Evolutionary conservation across 192 early-diverging fungal genomes (phyloP), one percentile per base, ranked within the genome.

Genomic region (Phlyctochytrium planicorne): DNA sequence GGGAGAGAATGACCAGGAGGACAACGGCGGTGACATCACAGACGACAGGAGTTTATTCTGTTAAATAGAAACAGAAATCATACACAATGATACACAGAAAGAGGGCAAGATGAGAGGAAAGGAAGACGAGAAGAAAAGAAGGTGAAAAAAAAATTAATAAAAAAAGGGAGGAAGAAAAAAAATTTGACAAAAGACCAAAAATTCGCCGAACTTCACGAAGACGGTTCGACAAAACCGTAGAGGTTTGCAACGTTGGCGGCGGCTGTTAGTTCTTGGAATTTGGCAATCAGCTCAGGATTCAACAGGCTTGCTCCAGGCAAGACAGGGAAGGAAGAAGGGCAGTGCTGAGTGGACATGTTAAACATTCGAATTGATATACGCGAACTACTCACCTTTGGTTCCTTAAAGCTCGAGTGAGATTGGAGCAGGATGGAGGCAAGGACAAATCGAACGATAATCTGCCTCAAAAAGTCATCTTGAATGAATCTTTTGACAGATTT

Each of bases 381-480:
- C 34, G 33, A 14, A 34, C 25, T 16, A 75, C 33, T 50, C 77
- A 85, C 85, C 73, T 85, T 76, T 6, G 85, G 66, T n/a, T 84
- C 82, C 66, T 88, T 82, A 72, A 87, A 84, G 52, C 74, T 66
- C 29, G 40, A 62, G 65, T 98, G 95, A 25, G 81, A 78, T 27
- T 79, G 80, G 50, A 97, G 71, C 29, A 96, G 71, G 2, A 81
- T 81, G 59, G 81, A 80, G 67, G 86, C 90, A 20, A 97, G 40
- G 0, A 94, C 89, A 74, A 90, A 95, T 27, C 94, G 87, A 3
- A 91, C 84, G 36, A 95, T 81, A 67, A 98, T 90, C 69, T 94
- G 93, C 30, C 92, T 82, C 70, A 98, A 71, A 74, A 97, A 98
- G 57, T 94, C 94, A 76, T 97, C 96, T 53, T 91, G 80, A 59